Conservation (phyloP, 306 rosid genomes). For the Inga leiocalycina region DNA sequence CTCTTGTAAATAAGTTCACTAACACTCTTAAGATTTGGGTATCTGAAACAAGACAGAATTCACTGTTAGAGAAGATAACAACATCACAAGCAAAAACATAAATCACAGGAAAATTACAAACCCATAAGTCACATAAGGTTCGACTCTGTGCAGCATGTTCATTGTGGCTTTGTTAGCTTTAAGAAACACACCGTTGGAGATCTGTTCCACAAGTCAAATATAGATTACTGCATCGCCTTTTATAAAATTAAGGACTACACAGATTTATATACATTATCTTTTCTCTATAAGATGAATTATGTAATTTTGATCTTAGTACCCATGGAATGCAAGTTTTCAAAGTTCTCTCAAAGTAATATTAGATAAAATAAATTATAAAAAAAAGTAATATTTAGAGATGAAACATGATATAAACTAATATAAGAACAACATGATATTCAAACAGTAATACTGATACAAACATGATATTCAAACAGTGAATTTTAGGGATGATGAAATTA, state of each 20-base stretch:
- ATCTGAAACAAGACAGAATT: constrained; percentile 35
- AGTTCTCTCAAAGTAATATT: background rate
- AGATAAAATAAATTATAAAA: no score
- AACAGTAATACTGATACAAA: background rate
- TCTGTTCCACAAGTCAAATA: no score
- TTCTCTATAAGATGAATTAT: no score
- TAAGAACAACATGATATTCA: no score
- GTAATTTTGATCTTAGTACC: background rate
- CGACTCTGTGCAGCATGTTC: no score
- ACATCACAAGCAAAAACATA: background rate
- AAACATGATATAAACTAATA: background rate
- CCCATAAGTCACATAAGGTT: constrained; percentile 41
- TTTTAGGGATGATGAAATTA: background rate
- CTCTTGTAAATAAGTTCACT: constrained; percentile 79
- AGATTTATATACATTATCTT: no score
- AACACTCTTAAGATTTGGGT: constrained; percentile 90
- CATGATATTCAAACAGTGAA: background rate
- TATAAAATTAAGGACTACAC: no score
- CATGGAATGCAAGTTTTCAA: background rate
- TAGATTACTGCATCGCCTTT: no score
- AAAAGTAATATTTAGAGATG: background rate
- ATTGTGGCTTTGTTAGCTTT: no score
- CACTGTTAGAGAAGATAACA: background rate
- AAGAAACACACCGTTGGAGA: no score
- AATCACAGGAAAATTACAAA: background rate